Conservation (phyloP, 2,329 filamentous ascomycete genomes). For the Colletotrichum cordylinicola region DNA sequence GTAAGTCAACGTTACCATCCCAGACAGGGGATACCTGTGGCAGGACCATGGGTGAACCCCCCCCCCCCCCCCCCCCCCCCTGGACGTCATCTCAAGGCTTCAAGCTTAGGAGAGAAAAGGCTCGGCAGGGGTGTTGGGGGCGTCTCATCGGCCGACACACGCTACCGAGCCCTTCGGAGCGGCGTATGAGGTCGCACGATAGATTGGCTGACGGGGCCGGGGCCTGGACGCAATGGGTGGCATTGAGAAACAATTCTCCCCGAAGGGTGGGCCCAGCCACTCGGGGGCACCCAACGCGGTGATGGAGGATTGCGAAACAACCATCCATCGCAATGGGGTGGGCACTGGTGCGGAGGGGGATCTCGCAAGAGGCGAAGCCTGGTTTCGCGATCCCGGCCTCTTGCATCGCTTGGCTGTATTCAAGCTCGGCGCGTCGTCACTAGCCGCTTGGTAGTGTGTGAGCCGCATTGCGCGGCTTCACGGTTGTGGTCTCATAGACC, state of each 20-base stretch:
- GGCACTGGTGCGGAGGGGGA: background rate
- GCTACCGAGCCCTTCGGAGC: background rate
- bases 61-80: background rate
- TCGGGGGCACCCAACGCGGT: background rate
- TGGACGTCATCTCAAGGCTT: background rate
- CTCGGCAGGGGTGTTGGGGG: conserved; percentile 11
- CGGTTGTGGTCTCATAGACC: background rate
- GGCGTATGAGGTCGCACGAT: background rate
- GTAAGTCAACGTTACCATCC: conserved; percentile 6
- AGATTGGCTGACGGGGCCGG: background rate
- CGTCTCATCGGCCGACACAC: conserved; percentile 18
- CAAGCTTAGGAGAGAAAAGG: background rate
- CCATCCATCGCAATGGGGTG: background rate
- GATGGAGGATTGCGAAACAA: conserved; percentile 1
- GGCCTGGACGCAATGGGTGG: background rate
- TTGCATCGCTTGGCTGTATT: background rate
- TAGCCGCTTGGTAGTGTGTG: background rate
- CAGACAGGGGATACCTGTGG: background rate
- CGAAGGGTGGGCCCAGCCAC: background rate
- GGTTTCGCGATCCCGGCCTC: conserved; percentile 10
- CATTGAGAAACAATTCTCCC: background rate
- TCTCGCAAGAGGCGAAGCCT: background rate
- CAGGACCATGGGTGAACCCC: background rate
- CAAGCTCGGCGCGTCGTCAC: background rate
- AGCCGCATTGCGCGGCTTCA: background rate